Base-by-base conservation (phyloP, 305 asterid species). In the Salvia sclarea region DNA sequence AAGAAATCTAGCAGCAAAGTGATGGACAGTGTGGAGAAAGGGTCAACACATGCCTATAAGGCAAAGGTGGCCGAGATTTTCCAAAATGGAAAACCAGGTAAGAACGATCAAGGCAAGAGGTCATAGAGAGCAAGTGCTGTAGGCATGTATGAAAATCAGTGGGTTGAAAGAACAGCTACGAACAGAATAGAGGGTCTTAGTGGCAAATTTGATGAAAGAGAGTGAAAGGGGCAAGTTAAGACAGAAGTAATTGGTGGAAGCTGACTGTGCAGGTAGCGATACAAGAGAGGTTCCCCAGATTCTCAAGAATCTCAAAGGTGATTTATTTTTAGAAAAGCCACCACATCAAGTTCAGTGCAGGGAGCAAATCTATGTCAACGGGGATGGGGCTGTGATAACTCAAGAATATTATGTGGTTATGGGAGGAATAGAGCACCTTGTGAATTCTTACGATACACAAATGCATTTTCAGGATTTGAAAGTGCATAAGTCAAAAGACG, bases 401-500 rank as follows among this genome's bases (percentile, higher is more conserved):
- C n/a, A 37, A 16, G 50, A 20, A 30, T 4, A 48, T 13, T 28
- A 30, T 30, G 49, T 24, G 28, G 57, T 9, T 37, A 37, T 37
- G 10, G 43, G 45, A 11, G 2, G 33, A 35, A 16, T 35, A 44
- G 10, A 61, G n/a, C n/a, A n/a, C n/a, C n/a, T n/a, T n/a, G n/a
- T n/a, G n/a, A n/a, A n/a, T n/a, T n/a, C n/a, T n/a, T n/a, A n/a
- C n/a, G n/a, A 59, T 30, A 31, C 52, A 33, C 43, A 41, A 58
- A 48, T 53, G 5, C 52, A 68, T 41, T 38, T 70, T 24, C 55
- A 37, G 62, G 6, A 61, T 18, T 35, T 8, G 7, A 38, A 61
- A 59, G 14, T 45, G 12, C 21, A 73, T n/a, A 3, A 56, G 30
- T 11, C 62, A 38, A 73, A 25, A 18, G 20, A 60, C 41, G 62